Percentiles rank a stretch among this genome's conserved stretches.
phyloP scores from a whole-genome alignment of 2,329 filamentous ascomycete species.

The Colletotrichum sojae region DNA sequence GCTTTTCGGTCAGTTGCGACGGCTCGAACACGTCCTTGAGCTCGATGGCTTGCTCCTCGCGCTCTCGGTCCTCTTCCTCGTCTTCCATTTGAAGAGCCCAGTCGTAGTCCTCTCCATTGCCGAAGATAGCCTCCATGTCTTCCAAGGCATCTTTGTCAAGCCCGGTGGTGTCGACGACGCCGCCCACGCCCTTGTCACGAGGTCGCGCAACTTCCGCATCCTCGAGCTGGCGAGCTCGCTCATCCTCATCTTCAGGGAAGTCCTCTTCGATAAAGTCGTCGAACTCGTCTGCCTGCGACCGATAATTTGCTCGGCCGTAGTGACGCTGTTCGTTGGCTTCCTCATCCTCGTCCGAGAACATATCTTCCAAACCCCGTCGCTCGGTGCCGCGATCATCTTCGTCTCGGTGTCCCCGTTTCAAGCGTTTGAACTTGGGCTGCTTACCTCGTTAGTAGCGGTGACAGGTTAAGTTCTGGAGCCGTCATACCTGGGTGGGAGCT shows the following conservation, averaged over 20 bases:
- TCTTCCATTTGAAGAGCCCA: constrained; percentile 94
- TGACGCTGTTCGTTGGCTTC: constrained; percentile 70
- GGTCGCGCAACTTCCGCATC: constrained; percentile 91
- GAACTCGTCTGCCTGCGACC: constrained; percentile 82
- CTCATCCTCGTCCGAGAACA: constrained; percentile 96
- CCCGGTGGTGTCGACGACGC: constrained; percentile 83
- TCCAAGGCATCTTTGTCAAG: constrained; percentile 94
- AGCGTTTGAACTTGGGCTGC: constrained; percentile 93
- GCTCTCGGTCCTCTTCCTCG: constrained; percentile 83
- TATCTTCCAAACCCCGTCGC: constrained; percentile 85
- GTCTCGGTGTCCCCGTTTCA: constrained; percentile 90
- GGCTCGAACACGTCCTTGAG: constrained; percentile 99
- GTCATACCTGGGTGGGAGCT: constrained; percentile 77
- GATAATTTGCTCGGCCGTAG: constrained; percentile 67
- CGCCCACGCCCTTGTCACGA: constrained; percentile 76
- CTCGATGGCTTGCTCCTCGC: constrained; percentile 87
- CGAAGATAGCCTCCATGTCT: constrained; percentile 92
- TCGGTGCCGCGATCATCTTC: constrained; percentile 76
- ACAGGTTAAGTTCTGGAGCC: not conserved
- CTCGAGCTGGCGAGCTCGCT: constrained; percentile 81
- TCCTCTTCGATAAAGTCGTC: constrained; percentile 98
- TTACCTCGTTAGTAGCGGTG: constrained; percentile 42
- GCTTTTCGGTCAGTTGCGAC: constrained; percentile 91
- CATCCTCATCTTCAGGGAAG: constrained; percentile 88
- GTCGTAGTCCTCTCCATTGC: constrained; percentile 94